Percentiles rank a stretch among this genome's conserved stretches.
Conservation (phyloP, 331 rosid species). For the Spiraea crenata region DNA sequence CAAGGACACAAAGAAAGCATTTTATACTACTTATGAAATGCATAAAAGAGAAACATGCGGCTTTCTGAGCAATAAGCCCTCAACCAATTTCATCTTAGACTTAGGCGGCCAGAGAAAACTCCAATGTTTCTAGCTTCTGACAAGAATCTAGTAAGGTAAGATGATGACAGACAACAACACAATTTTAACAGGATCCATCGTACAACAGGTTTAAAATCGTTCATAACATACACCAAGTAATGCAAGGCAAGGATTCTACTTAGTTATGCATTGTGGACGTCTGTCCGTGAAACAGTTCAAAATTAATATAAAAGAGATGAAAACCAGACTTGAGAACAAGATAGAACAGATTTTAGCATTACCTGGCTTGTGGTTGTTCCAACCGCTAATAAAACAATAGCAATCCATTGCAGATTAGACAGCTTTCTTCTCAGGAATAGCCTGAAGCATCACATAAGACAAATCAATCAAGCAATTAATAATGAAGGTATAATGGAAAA, state of each 20-base stretch:
- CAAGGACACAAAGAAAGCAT: too few relatives aligned
- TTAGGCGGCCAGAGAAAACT: neutral
- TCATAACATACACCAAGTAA: neutral
- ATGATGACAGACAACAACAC: neutral
- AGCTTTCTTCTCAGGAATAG: slow-evolving; percentile 75
- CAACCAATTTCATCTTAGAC: neutral
- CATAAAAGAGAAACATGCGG: neutral
- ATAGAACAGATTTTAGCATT: slow-evolving; percentile 2
- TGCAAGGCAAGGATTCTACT: neutral
- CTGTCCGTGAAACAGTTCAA: neutral
- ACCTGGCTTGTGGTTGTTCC: slow-evolving; percentile 99
- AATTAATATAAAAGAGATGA: neutral
- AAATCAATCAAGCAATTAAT: slow-evolving; percentile 14
- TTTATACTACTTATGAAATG: too few relatives aligned
- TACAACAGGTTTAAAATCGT: neutral
- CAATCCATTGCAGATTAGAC: slow-evolving; percentile 90
- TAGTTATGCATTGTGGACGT: neutral
- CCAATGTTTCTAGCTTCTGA: neutral
- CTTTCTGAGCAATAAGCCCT: too few relatives aligned
- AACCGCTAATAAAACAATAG: slow-evolving; percentile 75
- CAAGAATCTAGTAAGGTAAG: neutral
- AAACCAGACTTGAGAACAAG: neutral
- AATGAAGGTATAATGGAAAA: neutral
- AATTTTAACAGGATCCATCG: neutral
- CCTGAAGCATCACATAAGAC: slow-evolving; percentile 37